Conservation (phyloP, 2,329 filamentous ascomycete genomes). For the Fusarium neocosmosporiellum region DNA sequence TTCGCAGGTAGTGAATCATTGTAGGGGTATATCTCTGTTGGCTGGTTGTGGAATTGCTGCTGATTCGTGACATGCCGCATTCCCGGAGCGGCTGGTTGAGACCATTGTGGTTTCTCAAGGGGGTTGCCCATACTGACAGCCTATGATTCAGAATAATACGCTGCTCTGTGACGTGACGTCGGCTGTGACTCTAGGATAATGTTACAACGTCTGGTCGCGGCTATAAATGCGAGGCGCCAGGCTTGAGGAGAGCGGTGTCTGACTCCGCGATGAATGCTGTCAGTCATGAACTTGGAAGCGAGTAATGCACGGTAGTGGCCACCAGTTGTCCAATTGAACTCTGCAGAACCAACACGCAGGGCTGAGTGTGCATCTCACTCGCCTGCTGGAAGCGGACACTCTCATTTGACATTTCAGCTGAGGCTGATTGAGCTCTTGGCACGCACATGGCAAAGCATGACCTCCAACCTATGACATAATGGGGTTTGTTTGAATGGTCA, state of each 20-base stretch:
- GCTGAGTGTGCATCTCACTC: background rate
- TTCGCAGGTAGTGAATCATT: background rate
- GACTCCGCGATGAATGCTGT: background rate
- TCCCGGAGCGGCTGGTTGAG: background rate
- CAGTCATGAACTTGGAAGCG: background rate
- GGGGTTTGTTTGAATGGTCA: background rate
- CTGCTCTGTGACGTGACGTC: background rate
- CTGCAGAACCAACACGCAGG: background rate
- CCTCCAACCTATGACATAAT: background rate
- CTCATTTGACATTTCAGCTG: background rate
- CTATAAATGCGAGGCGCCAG: background rate
- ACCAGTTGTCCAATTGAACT: background rate
- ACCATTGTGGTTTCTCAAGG: background rate
- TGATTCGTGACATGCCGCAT: background rate
- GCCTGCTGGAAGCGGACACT: background rate
- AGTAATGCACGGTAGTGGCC: background rate
- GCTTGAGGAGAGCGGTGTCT: background rate
- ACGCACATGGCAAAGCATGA: background rate
- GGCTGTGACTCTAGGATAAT: background rate
- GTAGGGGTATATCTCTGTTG: background rate
- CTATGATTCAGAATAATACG: background rate
- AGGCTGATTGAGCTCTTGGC: background rate
- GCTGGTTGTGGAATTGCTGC: background rate
- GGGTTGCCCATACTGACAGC: background rate
- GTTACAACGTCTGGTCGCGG: background rate